Evolutionary conservation across 73 alveolate species (phyloP).

Genomic region (Paramecium tetraurelia): DNA sequence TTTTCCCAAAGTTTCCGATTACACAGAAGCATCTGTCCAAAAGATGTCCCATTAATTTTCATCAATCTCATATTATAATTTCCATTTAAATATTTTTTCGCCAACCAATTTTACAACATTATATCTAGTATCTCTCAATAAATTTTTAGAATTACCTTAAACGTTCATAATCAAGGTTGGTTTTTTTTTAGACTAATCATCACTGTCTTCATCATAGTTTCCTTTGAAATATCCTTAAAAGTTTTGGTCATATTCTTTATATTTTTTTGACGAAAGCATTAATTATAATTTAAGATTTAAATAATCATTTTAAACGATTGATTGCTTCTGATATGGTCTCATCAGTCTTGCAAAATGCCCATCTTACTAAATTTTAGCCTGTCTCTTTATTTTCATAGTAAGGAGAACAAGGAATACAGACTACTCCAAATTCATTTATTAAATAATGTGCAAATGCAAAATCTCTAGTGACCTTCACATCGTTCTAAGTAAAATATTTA

Average conservation of each 20-base stretch:
- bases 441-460: constrained; percentile 74
- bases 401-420: constrained; percentile 69
- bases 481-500: constrained; percentile 62
- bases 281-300: background rate
- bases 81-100: constrained; percentile 65
- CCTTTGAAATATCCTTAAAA: background rate
- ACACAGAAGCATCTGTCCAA: constrained; percentile 74
- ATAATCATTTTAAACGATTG: background rate
- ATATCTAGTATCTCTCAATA: constrained; percentile 64
- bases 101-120: constrained; percentile 77
- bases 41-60: constrained; percentile 67
- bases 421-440: constrained; percentile 66
- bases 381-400: constrained; percentile 61
- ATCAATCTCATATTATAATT: constrained; percentile 37
- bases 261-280: background rate
- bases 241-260: background rate
- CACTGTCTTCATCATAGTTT: background rate
- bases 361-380: constrained; percentile 63
- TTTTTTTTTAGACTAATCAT: background rate
- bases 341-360: background rate
- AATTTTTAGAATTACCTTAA: background rate
- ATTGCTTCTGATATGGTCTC: background rate
- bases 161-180: constrained; percentile 67
- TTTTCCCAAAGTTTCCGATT: constrained; percentile 63
- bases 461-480: constrained; percentile 60